Percentiles rank a stretch among this genome's conserved stretches.
phyloP scores from a whole-genome alignment of 768 basidiomycete genomes.

The Mycena haematopus region DNA sequence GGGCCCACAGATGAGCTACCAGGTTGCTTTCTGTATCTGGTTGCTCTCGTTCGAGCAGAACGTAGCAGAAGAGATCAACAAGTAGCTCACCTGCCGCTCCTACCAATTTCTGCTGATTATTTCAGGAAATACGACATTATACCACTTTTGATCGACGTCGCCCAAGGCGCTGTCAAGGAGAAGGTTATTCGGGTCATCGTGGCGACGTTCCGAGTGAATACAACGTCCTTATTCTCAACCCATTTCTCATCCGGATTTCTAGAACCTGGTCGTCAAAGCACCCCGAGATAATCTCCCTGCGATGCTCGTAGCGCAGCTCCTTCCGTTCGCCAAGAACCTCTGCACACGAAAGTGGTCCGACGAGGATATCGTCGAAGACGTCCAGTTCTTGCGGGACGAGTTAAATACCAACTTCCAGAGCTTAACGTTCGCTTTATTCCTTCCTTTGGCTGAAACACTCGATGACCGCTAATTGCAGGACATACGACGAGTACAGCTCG shows the following conservation, averaged over 20 bases:
- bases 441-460: background rate
- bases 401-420: slow-evolving; percentile 86
- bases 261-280: slow-evolving; percentile 93
- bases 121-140: slow-evolving; percentile 88
- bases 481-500: slow-evolving; percentile 94
- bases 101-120: slow-evolving; percentile 4
- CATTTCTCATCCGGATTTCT: slow-evolving; percentile 7
- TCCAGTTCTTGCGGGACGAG: slow-evolving; percentile 86
- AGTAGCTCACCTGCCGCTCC: slow-evolving; percentile 52
- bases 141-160: slow-evolving; percentile 81
- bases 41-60: slow-evolving; percentile 89
- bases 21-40: slow-evolving; percentile 94
- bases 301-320: slow-evolving; percentile 87
- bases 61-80: slow-evolving; percentile 86
- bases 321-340: slow-evolving; percentile 88
- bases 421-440: slow-evolving; percentile 71
- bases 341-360: slow-evolving; percentile 89
- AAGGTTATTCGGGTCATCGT: slow-evolving; percentile 95
- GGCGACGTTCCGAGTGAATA: slow-evolving; percentile 83
- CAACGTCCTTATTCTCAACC: slow-evolving; percentile 10
- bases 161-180: slow-evolving; percentile 92
- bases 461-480: slow-evolving; percentile 53
- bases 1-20: slow-evolving; percentile 94
- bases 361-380: slow-evolving; percentile 93
- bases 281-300: slow-evolving; percentile 88